phyloP scores from a whole-genome alignment of 805 yeast genomes.

The Yarrowia bubula region DNA sequence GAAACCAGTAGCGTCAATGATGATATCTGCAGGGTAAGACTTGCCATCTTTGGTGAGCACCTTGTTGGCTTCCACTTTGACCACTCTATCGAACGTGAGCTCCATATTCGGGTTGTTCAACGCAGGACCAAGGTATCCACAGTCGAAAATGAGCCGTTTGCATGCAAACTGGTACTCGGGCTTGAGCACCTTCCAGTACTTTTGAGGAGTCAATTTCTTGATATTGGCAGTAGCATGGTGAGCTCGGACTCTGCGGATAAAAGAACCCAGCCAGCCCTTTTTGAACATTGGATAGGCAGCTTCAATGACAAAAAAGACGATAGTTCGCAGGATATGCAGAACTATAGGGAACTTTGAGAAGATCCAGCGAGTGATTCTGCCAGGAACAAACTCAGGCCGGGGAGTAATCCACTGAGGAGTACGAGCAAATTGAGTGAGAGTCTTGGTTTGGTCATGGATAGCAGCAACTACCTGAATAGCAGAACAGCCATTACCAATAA shows the following conservation, averaged over 20 bases:
- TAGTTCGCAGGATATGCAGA: constrained; percentile 22
- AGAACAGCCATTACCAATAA: constrained; percentile 29
- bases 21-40: constrained; percentile 30
- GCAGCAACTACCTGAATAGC: constrained; percentile 29
- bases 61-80: constrained; percentile 23
- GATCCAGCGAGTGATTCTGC: background rate
- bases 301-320: constrained; percentile 28
- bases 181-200: constrained; percentile 29
- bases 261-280: constrained; percentile 22
- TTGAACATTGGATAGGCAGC: constrained; percentile 28
- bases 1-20: constrained; percentile 31
- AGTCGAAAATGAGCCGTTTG: constrained; percentile 30
- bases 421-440: constrained; percentile 29
- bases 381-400: constrained; percentile 18
- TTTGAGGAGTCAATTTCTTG: constrained; percentile 25
- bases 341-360: constrained; percentile 4
- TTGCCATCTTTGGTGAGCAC: constrained; percentile 30
- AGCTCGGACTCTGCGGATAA: constrained; percentile 19
- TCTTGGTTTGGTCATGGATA: constrained; percentile 23
- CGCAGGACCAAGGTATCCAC: constrained; percentile 29
- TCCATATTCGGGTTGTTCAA: constrained; percentile 26
- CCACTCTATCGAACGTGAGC: constrained; percentile 28
- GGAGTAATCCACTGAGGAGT: constrained; percentile 31
- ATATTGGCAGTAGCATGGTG: constrained; percentile 23
- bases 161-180: constrained; percentile 31